phyloP scores from a whole-genome alignment of 768 basidiomycete species.

The Rubroboletus satanas region DNA sequence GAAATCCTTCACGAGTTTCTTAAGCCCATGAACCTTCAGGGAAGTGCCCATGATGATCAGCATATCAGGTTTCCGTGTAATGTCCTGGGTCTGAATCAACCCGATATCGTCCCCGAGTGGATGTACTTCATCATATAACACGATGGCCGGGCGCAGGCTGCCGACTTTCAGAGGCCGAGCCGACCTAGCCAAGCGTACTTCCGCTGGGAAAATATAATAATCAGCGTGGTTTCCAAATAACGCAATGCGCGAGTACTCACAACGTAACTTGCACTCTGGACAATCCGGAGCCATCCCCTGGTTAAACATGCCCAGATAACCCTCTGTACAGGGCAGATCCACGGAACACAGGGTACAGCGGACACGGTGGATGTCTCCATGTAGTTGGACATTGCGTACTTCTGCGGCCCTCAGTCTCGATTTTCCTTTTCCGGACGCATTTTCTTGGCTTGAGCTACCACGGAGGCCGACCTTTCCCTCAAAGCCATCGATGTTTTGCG shows the following conservation, averaged over 20 bases:
- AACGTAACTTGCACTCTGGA: conserved; percentile 76
- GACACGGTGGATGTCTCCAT: conserved; percentile 91
- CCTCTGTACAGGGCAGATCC: conserved; percentile 64
- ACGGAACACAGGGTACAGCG: conserved; percentile 83
- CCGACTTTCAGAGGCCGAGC: conserved; percentile 79
- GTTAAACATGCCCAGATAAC: conserved; percentile 61
- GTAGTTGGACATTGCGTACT: conserved; percentile 87
- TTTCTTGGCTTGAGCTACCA: conserved; percentile 56
- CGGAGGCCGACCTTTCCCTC: conserved; percentile 78
- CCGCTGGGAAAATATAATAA: conserved; percentile 42
- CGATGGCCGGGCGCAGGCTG: conserved; percentile 87
- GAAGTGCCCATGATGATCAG: conserved; percentile 97
- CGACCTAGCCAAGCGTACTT: conserved; percentile 76
- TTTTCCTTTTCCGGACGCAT: conserved; percentile 59
- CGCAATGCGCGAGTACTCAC: conserved; percentile 45
- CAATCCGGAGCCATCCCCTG: conserved; percentile 78
- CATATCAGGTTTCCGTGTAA: conserved; percentile 81
- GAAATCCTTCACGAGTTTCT: conserved; percentile 92
- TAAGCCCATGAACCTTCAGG: conserved; percentile 92
- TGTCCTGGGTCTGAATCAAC: conserved; percentile 68
- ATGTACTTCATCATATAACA: conserved; percentile 92
- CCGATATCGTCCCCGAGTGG: conserved; percentile 93
- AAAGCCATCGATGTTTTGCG: conserved; percentile 96
- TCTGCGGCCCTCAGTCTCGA: conserved; percentile 62
- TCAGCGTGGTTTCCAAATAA: not conserved